Base-by-base conservation (phyloP, 257 asterid species). In the Scutellaria galericulata region DNA sequence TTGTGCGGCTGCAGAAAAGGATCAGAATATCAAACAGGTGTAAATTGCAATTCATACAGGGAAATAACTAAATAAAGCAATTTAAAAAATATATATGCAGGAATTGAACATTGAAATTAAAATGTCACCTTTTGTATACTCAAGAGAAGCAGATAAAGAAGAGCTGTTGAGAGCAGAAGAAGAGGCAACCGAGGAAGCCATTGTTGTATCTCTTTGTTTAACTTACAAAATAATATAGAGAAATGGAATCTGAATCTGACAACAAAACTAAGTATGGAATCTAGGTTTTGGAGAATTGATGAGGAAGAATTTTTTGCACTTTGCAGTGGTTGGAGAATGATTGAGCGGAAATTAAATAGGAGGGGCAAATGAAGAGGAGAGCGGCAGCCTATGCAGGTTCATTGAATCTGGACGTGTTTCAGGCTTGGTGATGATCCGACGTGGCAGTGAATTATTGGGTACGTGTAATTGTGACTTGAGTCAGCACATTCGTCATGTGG, bases 351-450 rank as follows among this genome's bases (percentile, higher is more conserved):
- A 62, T 71, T 67, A 59, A 72, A 82, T 61, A 69, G 58, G 13
- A 42, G 60, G 59, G 56, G 27, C 24, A 18, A 70, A 68, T 67
- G 68, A 52, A 72, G 77, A 15, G 77, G 20, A 9, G 73, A 75
- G 55, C 68, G 81, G 70, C 42, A 74, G 66, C 46, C 44, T 6
- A 5, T 39, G 7, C 60, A 83, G 90, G 79, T 90, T 77, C 97
- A 87, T 83, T 85, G 97, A 87, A 88, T 79, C 79, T 90, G 84
- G 96, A 88, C 93, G 87, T 74, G 64, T 66, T 90, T 80, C 51
- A 0, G 83, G 81, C 15, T 58, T 20, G 9, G 35, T 24, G 12
- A 24, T 46, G 9, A 41, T 42, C 55, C 60, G 72, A 83, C 75
- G 80, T 83, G 88, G 83, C 82, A 5, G 0, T 0, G 10, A 0